Evolutionary conservation across 2,329 filamentous ascomycete genomes (phyloP), one percentile per base, ranked within the genome.

Genomic region (Aphanoascus verrucosus): DNA sequence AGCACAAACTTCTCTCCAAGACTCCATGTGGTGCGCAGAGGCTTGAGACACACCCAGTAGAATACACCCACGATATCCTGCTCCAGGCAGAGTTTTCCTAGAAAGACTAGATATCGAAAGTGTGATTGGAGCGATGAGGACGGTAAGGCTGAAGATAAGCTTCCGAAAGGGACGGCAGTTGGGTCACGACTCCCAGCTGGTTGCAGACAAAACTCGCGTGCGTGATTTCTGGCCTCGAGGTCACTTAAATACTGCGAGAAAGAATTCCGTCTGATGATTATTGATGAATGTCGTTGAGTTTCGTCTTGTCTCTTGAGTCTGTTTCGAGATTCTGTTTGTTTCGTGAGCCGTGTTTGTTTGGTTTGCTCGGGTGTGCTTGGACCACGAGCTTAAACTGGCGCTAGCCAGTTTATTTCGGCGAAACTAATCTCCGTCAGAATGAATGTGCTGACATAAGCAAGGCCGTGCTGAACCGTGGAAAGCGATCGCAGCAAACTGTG

Each of bases 31-130:
- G 49, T 41, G 6, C 23, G 2, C 35, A 17, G 31, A 23, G 49
- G 49, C 49, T 50, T 52, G 49, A 44, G 31, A 37, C 15, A 35
- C 15, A 45, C 20, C 49, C 49, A 52, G 41, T 52, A n/a, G 31
- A 38, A 12, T 37, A n/a, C 19, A 28, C 49, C 40, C 49, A 52
- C 49, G 49, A 44, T 19, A 52, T 5, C 40, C 40, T n/a, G 12
- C 2, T 5, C 17, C 17, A 17, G 49, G 15, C 40, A 38, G 6
- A 28, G n/a, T 19, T 41, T 7, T 31, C 35, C 34, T 8, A 12
- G 15, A 8, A n/a, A 50, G n/a, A 41, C 11, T 20, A 8, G n/a
- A 4, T 42, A 40, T 15, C 23, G 6, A 17, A n/a, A 2, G 8
- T n/a, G 12, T 52, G 49, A 52, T 52, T 52, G 49, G 49, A 42